Evolutionary conservation across 371 early-diverging fungal genomes (phyloP), one percentile per base, ranked within the genome.

Genomic region (Nematocida sp.): DNA sequence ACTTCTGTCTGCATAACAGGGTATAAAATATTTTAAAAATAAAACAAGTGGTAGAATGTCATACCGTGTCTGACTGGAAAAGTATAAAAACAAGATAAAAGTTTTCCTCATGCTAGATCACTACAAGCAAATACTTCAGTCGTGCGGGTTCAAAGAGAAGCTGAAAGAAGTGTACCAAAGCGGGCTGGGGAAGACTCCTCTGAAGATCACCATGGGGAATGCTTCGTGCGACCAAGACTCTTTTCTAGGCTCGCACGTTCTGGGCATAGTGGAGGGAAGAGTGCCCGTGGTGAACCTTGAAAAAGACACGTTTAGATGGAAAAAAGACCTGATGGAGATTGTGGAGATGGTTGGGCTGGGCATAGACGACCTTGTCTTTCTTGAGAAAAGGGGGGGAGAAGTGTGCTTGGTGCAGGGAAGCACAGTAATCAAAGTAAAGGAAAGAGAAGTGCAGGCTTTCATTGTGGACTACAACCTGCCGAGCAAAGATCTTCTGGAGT

Each of bases 151-250:
- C n/a, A n/a, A n/a, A n/a, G n/a, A 38, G 27, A 8, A 56, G 27
- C 19, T 66, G 13, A 60, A 60, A 13, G 60, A 19, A 8, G 23
- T 56, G 40, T 50, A 50, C 45, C 40, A 54, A 52, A 49, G 64
- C 48, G 38, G 41, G 51, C 58, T 79, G 19, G 56, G 21, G 31
- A 37, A 67, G 2, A 15, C 4, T 17, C 54, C 63, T 1, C 32
- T 83, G 50, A 57, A 23, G 7, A 56, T 80, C 32, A 63, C 66
- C 25, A 63, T 83, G 63, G 83, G 83, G 19, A 81, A 78, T 55
- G 78, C 78, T 52, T 79, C 78, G 37, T 81, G 81, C 41, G 83
- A 83, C 56, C 50, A 79, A 15, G 83, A 83, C 55, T 80, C 80
- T 1, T 83, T 83, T 52, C 54, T 83, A 50, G 76, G 79, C 29